These are phyloP conservation scores for Eleusine coracana DNA, from an alignment of 176 grass and related monocot species.

Conservation along the genomic window DNA sequence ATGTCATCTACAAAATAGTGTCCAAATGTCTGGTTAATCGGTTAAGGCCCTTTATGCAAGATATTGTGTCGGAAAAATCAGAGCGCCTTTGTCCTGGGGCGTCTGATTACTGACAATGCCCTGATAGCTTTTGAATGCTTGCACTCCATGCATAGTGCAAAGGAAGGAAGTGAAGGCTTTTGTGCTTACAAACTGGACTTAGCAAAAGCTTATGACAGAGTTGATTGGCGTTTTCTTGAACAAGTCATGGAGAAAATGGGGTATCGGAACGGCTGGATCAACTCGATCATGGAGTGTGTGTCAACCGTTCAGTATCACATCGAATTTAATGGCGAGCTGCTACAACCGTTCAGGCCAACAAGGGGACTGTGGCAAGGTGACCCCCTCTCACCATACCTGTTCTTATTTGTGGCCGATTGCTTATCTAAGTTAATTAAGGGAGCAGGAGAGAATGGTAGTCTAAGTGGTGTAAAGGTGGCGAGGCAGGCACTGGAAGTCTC, in stretches of 20 bases:
- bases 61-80: not conserved
- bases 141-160: not conserved
- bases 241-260: not conserved
- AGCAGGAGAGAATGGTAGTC: too few species aligned
- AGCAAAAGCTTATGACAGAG: not conserved
- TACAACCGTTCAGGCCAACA: not conserved
- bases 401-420: not conserved
- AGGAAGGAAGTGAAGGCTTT: too few species aligned
- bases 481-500: not conserved
- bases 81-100: not conserved
- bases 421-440: not conserved
- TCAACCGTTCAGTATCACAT: not conserved
- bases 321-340: not conserved
- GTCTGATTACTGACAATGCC: not conserved
- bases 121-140: not conserved
- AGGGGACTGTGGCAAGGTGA: not conserved
- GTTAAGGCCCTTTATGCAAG: not conserved
- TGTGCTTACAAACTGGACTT: not conserved
- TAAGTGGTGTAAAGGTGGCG: too few species aligned
- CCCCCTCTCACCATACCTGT: not conserved
- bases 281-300: not conserved
- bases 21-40: not conserved
- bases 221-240: not conserved
- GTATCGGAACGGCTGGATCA: not conserved
- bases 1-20: not conserved